These are phyloP conservation scores for Calonectria pauciramosa DNA, from an alignment of 2,329 filamentous ascomycete genomes.

Conservation along the genomic window DNA sequence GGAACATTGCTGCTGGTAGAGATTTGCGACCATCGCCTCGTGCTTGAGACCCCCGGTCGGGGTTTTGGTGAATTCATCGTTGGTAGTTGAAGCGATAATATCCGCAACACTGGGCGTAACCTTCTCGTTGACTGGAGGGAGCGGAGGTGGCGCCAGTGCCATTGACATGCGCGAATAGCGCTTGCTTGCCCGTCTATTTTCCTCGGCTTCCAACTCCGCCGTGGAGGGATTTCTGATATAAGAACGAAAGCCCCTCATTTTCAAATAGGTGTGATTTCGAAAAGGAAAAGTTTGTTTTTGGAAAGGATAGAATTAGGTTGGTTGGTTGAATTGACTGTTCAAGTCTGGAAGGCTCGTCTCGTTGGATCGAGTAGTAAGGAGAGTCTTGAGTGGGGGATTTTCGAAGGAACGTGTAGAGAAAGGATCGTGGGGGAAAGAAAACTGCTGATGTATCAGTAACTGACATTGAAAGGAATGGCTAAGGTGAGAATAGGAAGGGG, in stretches of 20 bases:
- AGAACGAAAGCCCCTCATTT: slow-evolving; percentile 70
- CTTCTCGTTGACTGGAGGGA: slow-evolving; percentile 55
- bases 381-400: neutral
- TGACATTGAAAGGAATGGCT: neutral
- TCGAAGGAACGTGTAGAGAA: slow-evolving; percentile 7
- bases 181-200: slow-evolving; percentile 33
- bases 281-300: neutral
- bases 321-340: neutral
- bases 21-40: slow-evolving; percentile 86
- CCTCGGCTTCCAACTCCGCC: slow-evolving; percentile 31
- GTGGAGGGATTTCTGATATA: slow-evolving; percentile 70
- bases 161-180: slow-evolving; percentile 32
- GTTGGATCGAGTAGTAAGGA: slow-evolving; percentile 9
- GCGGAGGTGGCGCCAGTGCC: slow-evolving; percentile 38
- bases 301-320: slow-evolving; percentile 3
- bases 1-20: slow-evolving; percentile 84
- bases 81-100: slow-evolving; percentile 61
- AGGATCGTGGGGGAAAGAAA: slow-evolving; percentile 5
- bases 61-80: slow-evolving; percentile 64
- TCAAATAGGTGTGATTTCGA: slow-evolving; percentile 11
- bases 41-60: slow-evolving; percentile 79
- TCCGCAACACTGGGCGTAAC: slow-evolving; percentile 58
- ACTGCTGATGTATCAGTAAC: neutral
- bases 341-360: slow-evolving; percentile 11
- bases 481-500: neutral